These are phyloP conservation scores for Penicillium sp. DNA, from an alignment of 2,329 filamentous ascomycete species.

Conservation along the genomic window DNA sequence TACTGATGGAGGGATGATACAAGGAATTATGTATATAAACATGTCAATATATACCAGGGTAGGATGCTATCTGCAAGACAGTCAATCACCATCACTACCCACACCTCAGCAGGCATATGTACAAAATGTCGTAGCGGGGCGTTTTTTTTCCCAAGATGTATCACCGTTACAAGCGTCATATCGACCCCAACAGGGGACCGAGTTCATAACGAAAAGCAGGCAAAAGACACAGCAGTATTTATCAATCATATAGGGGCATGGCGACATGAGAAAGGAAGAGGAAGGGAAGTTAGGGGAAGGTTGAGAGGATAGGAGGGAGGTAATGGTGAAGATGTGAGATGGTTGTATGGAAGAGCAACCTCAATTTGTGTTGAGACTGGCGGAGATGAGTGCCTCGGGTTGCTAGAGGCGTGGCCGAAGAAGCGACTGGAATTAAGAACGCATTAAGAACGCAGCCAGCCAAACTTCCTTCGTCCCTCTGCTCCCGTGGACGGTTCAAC, in stretches of 20 bases:
- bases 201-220: constrained; percentile 4
- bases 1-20: not conserved
- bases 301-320: not conserved
- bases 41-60: constrained; percentile 16
- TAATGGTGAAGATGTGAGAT: not conserved
- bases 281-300: constrained; percentile 1
- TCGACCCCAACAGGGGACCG: constrained; percentile 6
- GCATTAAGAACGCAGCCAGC: constrained; percentile 42
- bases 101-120: constrained; percentile 5
- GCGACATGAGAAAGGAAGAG: constrained; percentile 22
- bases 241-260: constrained; percentile 29
- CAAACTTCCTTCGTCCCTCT: constrained; percentile 44
- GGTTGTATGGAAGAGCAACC: not conserved
- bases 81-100: not conserved
- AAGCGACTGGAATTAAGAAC: constrained; percentile 27
- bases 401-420: not conserved
- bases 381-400: not conserved
- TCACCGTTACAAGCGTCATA: constrained; percentile 16
- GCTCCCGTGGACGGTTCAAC: constrained; percentile 49
- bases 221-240: constrained; percentile 16
- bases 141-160: constrained; percentile 5
- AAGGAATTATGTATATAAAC: not conserved
- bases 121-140: constrained; percentile 14
- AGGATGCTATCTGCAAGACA: constrained; percentile 1
- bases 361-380: not conserved